phyloP scores from a whole-genome alignment of 2,329 filamentous ascomycete genomes.

The Chrysosporium keratinophilum region DNA sequence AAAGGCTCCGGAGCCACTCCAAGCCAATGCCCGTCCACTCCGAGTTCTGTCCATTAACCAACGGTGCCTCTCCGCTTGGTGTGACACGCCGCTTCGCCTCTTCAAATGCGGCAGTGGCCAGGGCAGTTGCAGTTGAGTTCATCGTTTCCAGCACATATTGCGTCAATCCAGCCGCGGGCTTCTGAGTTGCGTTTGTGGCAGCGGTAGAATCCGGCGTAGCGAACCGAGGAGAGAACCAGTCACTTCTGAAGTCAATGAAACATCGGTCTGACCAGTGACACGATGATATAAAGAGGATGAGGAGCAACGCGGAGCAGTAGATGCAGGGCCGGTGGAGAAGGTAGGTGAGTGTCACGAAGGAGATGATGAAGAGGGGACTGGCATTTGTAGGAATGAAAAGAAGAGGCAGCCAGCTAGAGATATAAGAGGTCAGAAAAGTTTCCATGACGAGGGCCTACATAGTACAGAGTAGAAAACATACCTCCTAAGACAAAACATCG shows the following conservation, averaged over 20 bases:
- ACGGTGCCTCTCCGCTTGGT: slow-evolving; percentile 16
- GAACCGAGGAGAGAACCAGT: slow-evolving; percentile 83
- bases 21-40: slow-evolving; percentile 69
- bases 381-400: slow-evolving; percentile 83
- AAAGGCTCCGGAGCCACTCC: slow-evolving; percentile 73
- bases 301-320: slow-evolving; percentile 91
- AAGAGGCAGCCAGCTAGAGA: slow-evolving; percentile 65
- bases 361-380: slow-evolving; percentile 72
- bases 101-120: slow-evolving; percentile 58
- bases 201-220: slow-evolving; percentile 28
- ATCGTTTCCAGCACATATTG: slow-evolving; percentile 40
- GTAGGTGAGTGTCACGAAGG: slow-evolving; percentile 88
- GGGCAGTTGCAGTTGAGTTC: slow-evolving; percentile 58
- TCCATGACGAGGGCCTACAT: background rate
- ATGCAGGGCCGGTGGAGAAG: slow-evolving; percentile 93
- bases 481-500: slow-evolving; percentile 58
- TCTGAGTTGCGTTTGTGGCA: background rate
- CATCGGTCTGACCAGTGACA: slow-evolving; percentile 83
- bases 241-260: slow-evolving; percentile 83
- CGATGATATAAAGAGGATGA: slow-evolving; percentile 86
- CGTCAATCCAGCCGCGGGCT: slow-evolving; percentile 25
- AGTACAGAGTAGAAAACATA: slow-evolving; percentile 27
- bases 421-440: slow-evolving; percentile 11
- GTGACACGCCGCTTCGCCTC: slow-evolving; percentile 40
- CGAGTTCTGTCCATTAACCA: slow-evolving; percentile 34